A percentile compares a stretch with the other conserved stretches of the same genome.
phyloP scores from a whole-genome alignment of 2,329 filamentous ascomycete genomes.

The Colletotrichum sp. region DNA sequence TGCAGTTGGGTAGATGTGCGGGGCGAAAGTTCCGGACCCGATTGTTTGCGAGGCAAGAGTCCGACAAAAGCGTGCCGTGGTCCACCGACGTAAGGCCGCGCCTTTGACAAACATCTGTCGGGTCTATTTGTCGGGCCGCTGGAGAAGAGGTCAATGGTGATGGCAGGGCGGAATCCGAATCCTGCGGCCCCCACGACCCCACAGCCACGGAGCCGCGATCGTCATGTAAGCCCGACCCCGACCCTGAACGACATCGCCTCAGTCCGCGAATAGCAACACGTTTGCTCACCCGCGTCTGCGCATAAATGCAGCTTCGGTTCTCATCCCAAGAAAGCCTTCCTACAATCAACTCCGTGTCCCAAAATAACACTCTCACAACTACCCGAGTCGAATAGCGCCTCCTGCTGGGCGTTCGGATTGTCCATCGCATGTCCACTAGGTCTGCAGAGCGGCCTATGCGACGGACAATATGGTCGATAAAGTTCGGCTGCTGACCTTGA shows the following conservation, averaged over 20 bases:
- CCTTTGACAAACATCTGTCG: background rate
- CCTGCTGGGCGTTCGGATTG: background rate
- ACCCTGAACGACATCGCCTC: background rate
- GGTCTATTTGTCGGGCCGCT: background rate
- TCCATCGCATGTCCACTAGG: background rate
- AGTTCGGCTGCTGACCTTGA: background rate
- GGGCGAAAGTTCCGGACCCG: background rate
- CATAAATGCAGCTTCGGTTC: background rate
- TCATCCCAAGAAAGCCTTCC: background rate
- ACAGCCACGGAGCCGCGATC: background rate
- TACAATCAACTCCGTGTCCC: background rate
- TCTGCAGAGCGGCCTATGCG: background rate
- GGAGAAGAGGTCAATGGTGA: background rate
- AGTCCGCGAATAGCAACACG: background rate
- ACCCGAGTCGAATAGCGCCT: background rate
- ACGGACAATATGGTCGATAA: background rate
- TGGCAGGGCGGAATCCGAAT: background rate
- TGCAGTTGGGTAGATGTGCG: background rate
- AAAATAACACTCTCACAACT: background rate
- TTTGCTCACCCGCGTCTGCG: background rate
- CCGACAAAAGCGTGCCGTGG: background rate
- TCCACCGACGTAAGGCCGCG: background rate
- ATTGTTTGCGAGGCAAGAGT: background rate
- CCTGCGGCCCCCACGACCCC: background rate
- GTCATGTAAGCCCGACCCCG: background rate